phyloP scores from a whole-genome alignment of 164 flowering plant species.

The Chimonanthus praecox region DNA sequence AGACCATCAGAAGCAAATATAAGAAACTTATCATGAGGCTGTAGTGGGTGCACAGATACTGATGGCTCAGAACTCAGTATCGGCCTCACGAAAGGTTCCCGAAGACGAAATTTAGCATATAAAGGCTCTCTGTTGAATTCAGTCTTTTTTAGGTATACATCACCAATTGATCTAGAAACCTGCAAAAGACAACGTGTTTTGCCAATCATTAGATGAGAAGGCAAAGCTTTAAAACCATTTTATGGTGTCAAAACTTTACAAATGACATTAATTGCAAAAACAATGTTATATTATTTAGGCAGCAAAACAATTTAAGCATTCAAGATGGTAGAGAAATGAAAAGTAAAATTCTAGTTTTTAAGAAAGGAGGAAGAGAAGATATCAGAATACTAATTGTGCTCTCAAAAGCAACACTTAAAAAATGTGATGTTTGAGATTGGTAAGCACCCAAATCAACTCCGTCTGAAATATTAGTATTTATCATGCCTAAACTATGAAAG shows the following conservation, averaged over 20 bases:
- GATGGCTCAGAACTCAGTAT: constrained; percentile 80
- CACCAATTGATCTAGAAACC: constrained; percentile 94
- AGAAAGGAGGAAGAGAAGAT: too few species aligned
- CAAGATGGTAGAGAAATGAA: not conserved
- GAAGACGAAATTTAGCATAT: constrained; percentile 60
- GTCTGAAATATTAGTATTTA: too few species aligned
- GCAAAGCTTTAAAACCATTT: not conserved
- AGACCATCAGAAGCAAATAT: constrained; percentile 95
- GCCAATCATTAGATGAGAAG: not conserved
- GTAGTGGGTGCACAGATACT: constrained; percentile 48
- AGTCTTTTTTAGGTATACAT: constrained; percentile 75
- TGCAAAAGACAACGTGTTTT: constrained; percentile 20
- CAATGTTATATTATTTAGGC: not conserved
- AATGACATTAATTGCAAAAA: not conserved
- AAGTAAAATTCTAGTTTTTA: too few species aligned
- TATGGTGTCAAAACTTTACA: not conserved
- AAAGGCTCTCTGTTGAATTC: constrained; percentile 82
- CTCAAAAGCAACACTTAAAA: too few species aligned
- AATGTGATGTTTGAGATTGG: too few species aligned
- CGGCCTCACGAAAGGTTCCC: constrained; percentile 61
- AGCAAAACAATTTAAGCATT: not conserved
- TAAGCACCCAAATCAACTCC: too few species aligned
- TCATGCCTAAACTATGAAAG: too few species aligned
- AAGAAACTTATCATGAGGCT: constrained; percentile 68
- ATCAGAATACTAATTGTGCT: too few species aligned